phyloP scores from a whole-genome alignment of 768 basidiomycete genomes.

The Suillus placidus region DNA sequence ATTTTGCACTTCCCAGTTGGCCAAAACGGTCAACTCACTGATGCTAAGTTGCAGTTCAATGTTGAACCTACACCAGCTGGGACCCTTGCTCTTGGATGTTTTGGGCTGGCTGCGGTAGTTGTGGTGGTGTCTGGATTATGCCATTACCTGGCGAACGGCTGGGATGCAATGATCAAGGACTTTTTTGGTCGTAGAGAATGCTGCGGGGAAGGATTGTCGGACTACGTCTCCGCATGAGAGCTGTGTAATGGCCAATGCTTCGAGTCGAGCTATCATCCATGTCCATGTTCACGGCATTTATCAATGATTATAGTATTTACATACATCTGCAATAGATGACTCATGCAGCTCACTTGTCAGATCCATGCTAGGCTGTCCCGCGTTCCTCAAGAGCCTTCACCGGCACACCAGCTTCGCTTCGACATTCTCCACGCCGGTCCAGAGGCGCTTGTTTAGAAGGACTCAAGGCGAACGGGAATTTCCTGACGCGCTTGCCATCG shows the following conservation, averaged over 20 bases:
- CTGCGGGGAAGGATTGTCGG: background rate
- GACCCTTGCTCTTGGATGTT: slow-evolving; percentile 8
- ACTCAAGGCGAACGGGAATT: background rate
- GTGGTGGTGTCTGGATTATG: background rate
- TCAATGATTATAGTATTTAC: background rate
- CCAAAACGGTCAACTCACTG: slow-evolving; percentile 3
- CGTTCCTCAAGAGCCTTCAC: background rate
- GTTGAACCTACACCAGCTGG: slow-evolving; percentile 13
- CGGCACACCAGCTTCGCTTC: background rate
- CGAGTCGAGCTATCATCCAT: background rate
- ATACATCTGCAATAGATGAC: background rate
- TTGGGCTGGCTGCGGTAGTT: background rate
- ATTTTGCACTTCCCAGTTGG: slow-evolving; percentile 7
- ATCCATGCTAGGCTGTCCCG: background rate
- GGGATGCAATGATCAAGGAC: slow-evolving; percentile 9
- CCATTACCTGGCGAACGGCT: slow-evolving; percentile 3
- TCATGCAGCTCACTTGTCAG: background rate
- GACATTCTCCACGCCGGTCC: background rate
- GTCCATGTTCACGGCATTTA: too few relatives aligned
- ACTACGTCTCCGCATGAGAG: slow-evolving; percentile 7
- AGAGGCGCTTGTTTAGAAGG: too few relatives aligned
- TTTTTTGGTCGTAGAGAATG: slow-evolving; percentile 4
- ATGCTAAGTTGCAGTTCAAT: slow-evolving; percentile 6
- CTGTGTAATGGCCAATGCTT: background rate
- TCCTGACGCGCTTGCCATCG: background rate